phyloP scores from a whole-genome alignment of 495 filamentous ascomycete species.

The Podospora pseudoanserina region DNA sequence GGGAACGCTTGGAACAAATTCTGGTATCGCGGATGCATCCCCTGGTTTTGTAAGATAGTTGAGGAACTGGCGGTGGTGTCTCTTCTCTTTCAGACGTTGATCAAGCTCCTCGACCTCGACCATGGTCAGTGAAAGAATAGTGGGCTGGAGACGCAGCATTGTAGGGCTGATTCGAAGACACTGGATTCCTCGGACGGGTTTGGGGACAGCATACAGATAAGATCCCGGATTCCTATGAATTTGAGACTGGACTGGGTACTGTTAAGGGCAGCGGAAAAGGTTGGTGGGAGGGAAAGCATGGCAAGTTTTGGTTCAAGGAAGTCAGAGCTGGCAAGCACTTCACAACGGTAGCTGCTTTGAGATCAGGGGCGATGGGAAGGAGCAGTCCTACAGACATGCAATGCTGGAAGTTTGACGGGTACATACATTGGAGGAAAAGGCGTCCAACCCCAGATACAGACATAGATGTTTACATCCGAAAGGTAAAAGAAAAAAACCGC shows the following conservation, averaged over 20 bases:
- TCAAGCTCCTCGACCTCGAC: constrained; percentile 52
- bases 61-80: constrained; percentile 28
- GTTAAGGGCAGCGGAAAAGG: too few species aligned
- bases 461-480: too few species aligned
- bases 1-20: background rate
- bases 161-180: background rate
- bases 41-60: constrained; percentile 32
- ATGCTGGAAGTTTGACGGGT: background rate
- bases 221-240: background rate
- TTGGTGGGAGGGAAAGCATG: background rate
- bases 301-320: background rate
- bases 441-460: too few species aligned
- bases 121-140: constrained; percentile 50
- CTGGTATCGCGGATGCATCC: background rate
- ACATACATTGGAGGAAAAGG: background rate
- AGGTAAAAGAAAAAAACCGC: too few species aligned
- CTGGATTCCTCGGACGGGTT: background rate
- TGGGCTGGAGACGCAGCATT: constrained; percentile 57
- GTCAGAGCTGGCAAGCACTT: background rate
- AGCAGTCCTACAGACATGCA: background rate
- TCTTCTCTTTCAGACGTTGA: constrained; percentile 26
- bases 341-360: background rate
- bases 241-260: background rate
- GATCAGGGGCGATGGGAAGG: background rate
- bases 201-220: background rate